These are phyloP conservation scores for Aegilops bicornis DNA, from an alignment of 176 grass and related monocot genomes.

Conservation along the genomic window DNA sequence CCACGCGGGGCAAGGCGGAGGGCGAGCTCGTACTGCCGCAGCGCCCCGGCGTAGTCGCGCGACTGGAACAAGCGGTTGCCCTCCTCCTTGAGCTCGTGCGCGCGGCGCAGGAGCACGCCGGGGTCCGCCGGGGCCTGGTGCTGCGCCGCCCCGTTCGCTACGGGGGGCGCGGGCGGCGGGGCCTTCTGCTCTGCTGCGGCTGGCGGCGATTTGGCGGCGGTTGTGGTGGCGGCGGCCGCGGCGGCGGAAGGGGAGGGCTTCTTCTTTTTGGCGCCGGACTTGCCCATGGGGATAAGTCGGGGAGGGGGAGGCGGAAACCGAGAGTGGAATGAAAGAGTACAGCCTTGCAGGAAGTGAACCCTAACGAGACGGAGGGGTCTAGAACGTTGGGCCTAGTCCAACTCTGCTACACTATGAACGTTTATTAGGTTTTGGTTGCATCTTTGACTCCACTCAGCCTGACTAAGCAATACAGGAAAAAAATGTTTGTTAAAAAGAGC, in stretches of 20 bases:
- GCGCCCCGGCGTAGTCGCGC: conserved; percentile 70
- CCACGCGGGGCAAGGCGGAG: conserved; percentile 68
- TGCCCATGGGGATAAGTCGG: conserved; percentile 66
- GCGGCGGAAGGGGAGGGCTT: conserved; percentile 45
- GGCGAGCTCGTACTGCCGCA: conserved; percentile 90
- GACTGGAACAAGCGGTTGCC: conserved; percentile 95
- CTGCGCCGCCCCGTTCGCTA: conserved; percentile 13
- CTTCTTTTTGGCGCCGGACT: conserved; percentile 91
- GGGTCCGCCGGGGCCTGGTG: conserved; percentile 37
- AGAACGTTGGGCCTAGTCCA: neutral
- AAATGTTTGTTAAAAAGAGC: too few relatives aligned
- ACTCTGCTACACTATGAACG: neutral
- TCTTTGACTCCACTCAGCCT: too few relatives aligned
- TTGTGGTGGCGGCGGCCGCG: neutral
- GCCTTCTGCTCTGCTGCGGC: conserved; percentile 14
- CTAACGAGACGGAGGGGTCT: neutral
- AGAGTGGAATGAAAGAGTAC: neutral
- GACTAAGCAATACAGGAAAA: too few relatives aligned
- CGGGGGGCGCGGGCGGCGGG: neutral
- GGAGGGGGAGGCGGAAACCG: neutral
- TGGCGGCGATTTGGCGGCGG: neutral
- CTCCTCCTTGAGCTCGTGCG: conserved; percentile 93
- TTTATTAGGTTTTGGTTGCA: neutral
- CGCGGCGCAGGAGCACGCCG: conserved; percentile 57
- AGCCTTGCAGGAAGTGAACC: neutral